phyloP scores from a whole-genome alignment of 2,329 filamentous ascomycete species.

The Leptographium procerum region DNA sequence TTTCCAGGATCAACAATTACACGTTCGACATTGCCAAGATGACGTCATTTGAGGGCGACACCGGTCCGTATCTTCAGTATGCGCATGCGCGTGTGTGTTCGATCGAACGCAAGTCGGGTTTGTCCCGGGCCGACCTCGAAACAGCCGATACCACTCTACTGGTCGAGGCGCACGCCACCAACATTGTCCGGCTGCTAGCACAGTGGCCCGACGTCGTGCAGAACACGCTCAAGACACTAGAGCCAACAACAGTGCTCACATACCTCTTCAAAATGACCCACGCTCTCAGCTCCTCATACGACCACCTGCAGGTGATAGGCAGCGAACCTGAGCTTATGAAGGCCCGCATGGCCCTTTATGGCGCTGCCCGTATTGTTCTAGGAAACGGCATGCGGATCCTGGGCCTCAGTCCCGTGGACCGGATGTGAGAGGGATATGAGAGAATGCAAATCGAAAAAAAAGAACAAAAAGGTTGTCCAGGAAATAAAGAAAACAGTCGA shows the following conservation, averaged over 20 bases:
- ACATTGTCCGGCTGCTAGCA: slow-evolving; percentile 63
- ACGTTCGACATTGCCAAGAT: slow-evolving; percentile 71
- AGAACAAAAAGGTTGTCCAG: not conserved
- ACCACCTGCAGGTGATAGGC: slow-evolving; percentile 71
- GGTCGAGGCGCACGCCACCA: slow-evolving; percentile 58
- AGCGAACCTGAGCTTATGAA: slow-evolving; percentile 60
- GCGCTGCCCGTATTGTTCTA: slow-evolving; percentile 62
- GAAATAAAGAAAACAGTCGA: not conserved
- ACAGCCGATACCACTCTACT: slow-evolving; percentile 57
- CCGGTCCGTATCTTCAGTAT: slow-evolving; percentile 76
- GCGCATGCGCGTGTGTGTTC: slow-evolving; percentile 63
- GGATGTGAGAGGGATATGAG: slow-evolving; percentile 20
- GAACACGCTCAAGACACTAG: slow-evolving; percentile 75
- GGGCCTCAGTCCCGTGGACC: slow-evolving; percentile 66
- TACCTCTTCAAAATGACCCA: slow-evolving; percentile 86
- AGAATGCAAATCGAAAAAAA: not conserved
- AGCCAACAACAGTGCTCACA: slow-evolving; percentile 40
- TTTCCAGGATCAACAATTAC: slow-evolving; percentile 48
- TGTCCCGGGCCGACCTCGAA: slow-evolving; percentile 45
- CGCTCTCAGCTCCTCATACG: slow-evolving; percentile 67
- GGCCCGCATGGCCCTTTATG: slow-evolving; percentile 68
- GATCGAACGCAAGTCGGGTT: slow-evolving; percentile 45
- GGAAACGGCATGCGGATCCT: slow-evolving; percentile 75
- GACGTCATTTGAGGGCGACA: slow-evolving; percentile 77
- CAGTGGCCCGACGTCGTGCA: slow-evolving; percentile 78